These are phyloP conservation scores for Euptelea pleiosperma DNA, from an alignment of 164 flowering plant species.

Conservation along the genomic window DNA sequence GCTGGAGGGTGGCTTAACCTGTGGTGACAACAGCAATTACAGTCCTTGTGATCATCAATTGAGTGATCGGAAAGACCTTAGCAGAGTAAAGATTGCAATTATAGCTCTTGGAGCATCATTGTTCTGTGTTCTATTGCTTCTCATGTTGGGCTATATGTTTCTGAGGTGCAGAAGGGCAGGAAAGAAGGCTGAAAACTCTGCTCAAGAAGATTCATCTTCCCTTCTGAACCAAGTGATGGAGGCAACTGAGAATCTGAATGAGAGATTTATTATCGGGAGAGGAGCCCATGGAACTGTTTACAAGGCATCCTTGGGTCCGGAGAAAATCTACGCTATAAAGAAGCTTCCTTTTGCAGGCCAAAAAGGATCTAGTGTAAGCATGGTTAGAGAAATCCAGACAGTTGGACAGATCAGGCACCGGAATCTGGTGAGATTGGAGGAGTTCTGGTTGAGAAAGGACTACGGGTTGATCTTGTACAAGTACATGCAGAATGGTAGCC, in stretches of 20 bases:
- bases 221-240: slow-evolving; percentile 52
- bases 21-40: slow-evolving; percentile 13
- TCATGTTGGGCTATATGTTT: slow-evolving; percentile 23
- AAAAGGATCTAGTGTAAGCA: slow-evolving; percentile 38
- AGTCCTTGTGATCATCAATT: slow-evolving; percentile 11
- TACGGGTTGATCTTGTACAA: slow-evolving; percentile 58
- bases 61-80: slow-evolving; percentile 20
- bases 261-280: slow-evolving; percentile 53
- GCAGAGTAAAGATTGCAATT: slow-evolving; percentile 26
- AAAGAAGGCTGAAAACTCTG: slow-evolving; percentile 21
- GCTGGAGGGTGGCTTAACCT: slow-evolving; percentile 15
- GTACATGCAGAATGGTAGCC: slow-evolving; percentile 77
- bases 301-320: slow-evolving; percentile 38
- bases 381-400: slow-evolving; percentile 66
- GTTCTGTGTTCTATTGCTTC: slow-evolving; percentile 24
- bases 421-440: slow-evolving; percentile 56
- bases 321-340: slow-evolving; percentile 54
- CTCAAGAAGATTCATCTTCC: slow-evolving; percentile 40
- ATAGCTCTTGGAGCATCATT: slow-evolving; percentile 43
- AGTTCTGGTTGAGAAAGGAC: slow-evolving; percentile 62
- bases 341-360: slow-evolving; percentile 41
- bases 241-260: slow-evolving; percentile 61
- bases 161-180: slow-evolving; percentile 18
- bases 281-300: slow-evolving; percentile 86
- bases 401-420: slow-evolving; percentile 64